These are phyloP conservation scores for Petunia secreta DNA, from an alignment of 257 asterid genomes.

Conservation along the genomic window DNA sequence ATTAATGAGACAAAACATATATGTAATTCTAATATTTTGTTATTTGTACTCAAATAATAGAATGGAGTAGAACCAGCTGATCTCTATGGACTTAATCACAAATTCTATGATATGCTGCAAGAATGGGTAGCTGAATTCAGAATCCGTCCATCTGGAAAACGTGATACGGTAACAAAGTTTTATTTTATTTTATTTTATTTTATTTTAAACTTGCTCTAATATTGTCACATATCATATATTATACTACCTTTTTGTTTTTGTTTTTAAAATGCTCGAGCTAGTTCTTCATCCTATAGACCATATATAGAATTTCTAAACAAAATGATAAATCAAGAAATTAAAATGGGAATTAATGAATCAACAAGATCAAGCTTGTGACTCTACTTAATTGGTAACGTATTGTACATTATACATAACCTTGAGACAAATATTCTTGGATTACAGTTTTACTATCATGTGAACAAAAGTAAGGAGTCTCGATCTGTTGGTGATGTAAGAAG, in stretches of 20 bases:
- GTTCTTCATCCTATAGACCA: neutral
- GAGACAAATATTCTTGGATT: neutral
- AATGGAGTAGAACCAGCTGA: neutral
- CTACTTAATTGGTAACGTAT: neutral
- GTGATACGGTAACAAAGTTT: neutral
- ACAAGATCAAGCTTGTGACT: neutral
- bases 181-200: neutral
- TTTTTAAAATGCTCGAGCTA: neutral
- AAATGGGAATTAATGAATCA: neutral
- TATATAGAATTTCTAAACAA: neutral
- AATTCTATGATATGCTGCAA: neutral
- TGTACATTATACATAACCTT: neutral
- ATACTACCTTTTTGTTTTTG: too few species aligned
- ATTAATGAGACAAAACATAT: too few species aligned
- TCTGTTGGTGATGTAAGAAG: neutral
- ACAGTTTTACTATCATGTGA: constrained; percentile 29
- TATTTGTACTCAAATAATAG: neutral
- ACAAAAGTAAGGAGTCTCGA: neutral
- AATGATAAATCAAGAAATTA: neutral
- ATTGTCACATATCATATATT: too few species aligned
- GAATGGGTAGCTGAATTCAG: neutral
- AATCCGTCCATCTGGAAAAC: neutral
- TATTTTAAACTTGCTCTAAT: neutral
- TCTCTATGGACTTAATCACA: neutral
- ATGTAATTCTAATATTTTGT: neutral